Conservation (phyloP, 1,139 yeast genomes). For the Geotrichum phurueaensis region DNA sequence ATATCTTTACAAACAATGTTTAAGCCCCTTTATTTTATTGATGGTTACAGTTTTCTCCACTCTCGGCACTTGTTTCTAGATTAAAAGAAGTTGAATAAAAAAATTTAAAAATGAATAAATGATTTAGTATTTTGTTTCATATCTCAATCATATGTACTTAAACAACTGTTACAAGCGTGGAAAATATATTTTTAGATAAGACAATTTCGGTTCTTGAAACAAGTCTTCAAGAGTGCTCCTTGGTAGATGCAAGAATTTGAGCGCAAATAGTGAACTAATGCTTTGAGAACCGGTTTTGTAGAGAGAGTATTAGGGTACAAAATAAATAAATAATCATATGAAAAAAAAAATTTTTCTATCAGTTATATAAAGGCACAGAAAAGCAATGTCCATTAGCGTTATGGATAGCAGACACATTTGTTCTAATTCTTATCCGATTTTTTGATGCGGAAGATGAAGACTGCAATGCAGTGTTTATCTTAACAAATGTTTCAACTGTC, state of each 20-base stretch:
- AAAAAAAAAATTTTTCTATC: not conserved
- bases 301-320: too few species aligned
- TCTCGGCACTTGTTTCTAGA: too few species aligned
- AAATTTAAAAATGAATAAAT: too few species aligned
- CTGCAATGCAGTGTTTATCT: not conserved
- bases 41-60: too few species aligned
- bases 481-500: slow-evolving; percentile 49
- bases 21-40: not conserved
- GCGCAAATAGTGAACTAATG: not conserved
- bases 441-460: not conserved
- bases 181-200: too few species aligned
- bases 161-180: too few species aligned
- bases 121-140: too few species aligned
- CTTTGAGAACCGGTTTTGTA: not conserved
- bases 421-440: slow-evolving; percentile 22
- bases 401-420: slow-evolving; percentile 26
- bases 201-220: too few species aligned
- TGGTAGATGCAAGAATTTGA: too few species aligned
- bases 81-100: too few species aligned
- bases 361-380: slow-evolving; percentile 23
- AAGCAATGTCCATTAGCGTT: slow-evolving; percentile 26
- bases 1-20: not conserved
- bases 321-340: not conserved
- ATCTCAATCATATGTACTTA: too few species aligned
- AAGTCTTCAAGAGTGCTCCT: too few species aligned